These are phyloP conservation scores for Sisymbrium altissimum DNA, from an alignment of 345 rosid species.

Conservation along the genomic window DNA sequence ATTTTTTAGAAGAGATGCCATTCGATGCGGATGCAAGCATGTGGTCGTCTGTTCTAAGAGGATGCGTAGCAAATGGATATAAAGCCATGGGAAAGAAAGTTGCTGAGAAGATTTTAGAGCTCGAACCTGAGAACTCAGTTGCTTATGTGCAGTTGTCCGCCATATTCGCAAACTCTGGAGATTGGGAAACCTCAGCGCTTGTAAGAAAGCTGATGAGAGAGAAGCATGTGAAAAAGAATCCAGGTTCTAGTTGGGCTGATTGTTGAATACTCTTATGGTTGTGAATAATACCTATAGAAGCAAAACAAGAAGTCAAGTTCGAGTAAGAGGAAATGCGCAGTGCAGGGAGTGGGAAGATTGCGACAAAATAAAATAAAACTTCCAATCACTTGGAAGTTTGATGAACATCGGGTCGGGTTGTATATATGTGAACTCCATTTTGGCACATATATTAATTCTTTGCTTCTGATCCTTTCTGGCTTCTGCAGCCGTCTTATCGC, in stretches of 20 bases:
- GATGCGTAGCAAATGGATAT: slow-evolving; percentile 69
- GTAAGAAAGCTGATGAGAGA: slow-evolving; percentile 41
- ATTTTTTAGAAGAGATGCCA: slow-evolving; percentile 57
- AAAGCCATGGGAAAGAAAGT: slow-evolving; percentile 64
- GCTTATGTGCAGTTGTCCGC: slow-evolving; percentile 75
- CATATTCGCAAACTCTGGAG: slow-evolving; percentile 65
- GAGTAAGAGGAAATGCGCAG: neutral
- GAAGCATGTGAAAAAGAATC: slow-evolving; percentile 18
- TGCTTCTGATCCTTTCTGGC: too few relatives aligned
- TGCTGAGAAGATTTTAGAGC: slow-evolving; percentile 62
- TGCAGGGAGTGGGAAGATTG: too few relatives aligned
- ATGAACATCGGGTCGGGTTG: too few relatives aligned
- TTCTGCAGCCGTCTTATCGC: too few relatives aligned
- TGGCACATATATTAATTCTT: too few relatives aligned
- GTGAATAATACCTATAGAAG: neutral
- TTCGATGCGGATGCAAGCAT: slow-evolving; percentile 59
- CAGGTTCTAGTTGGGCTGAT: slow-evolving; percentile 31
- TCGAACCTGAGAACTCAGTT: slow-evolving; percentile 72
- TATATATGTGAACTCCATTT: too few relatives aligned
- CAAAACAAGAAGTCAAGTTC: neutral
- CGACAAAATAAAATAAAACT: too few relatives aligned
- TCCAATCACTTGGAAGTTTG: too few relatives aligned
- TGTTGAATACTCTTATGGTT: slow-evolving; percentile 5
- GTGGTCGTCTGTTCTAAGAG: slow-evolving; percentile 77
- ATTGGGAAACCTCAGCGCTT: slow-evolving; percentile 70